phyloP scores from a whole-genome alignment of 345 rosid genomes.

The Reutealis trisperma region DNA sequence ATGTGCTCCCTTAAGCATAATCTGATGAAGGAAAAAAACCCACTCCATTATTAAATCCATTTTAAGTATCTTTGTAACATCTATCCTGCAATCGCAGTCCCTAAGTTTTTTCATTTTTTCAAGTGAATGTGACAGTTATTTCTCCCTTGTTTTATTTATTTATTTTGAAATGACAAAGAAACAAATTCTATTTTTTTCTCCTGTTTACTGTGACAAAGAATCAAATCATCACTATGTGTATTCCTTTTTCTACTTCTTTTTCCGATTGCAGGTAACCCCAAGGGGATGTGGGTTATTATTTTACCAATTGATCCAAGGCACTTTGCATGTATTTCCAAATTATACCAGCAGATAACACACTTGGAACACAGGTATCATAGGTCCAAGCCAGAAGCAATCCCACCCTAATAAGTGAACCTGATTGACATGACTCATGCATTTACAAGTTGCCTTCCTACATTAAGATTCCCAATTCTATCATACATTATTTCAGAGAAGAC shows the following conservation, averaged over 20 bases:
- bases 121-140: too few relatives aligned
- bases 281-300: too few relatives aligned
- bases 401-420: background rate
- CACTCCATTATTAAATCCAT: slow-evolving; percentile 11
- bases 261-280: too few relatives aligned
- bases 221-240: background rate
- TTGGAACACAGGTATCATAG: background rate
- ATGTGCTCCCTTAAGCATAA: slow-evolving; percentile 85
- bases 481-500: slow-evolving; percentile 12
- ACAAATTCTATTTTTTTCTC: too few relatives aligned
- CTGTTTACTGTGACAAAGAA: too few relatives aligned
- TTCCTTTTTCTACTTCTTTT: too few relatives aligned
- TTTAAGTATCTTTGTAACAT: slow-evolving; percentile 8
- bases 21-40: slow-evolving; percentile 43
- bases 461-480: slow-evolving; percentile 6
- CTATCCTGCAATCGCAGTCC: background rate
- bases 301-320: background rate
- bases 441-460: slow-evolving; percentile 17
- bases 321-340: background rate
- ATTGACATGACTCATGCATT: background rate
- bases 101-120: too few relatives aligned
- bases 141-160: too few relatives aligned
- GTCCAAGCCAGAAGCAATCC: background rate
- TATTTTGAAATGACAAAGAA: too few relatives aligned
- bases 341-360: background rate